Evolutionary conservation across 805 yeast species (phyloP).

Genomic region (Ogataea corticis): DNA sequence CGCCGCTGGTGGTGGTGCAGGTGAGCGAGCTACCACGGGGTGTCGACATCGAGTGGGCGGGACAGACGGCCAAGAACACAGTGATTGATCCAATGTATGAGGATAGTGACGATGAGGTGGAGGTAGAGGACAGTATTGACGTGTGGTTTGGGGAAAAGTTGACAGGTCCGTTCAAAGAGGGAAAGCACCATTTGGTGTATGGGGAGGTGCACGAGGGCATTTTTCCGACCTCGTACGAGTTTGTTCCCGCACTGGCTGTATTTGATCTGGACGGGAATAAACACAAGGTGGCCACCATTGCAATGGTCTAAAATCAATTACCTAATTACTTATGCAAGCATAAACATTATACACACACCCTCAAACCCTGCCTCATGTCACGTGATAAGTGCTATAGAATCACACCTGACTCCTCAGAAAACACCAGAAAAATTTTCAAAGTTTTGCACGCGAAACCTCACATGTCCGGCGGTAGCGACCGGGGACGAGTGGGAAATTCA

Average conservation of each 20-base stretch:
- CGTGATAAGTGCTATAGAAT: conserved; percentile 3
- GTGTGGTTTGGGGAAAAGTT: conserved; percentile 41
- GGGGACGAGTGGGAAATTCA: background rate
- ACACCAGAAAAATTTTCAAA: conserved; percentile 11
- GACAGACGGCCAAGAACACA: conserved; percentile 47
- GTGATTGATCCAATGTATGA: conserved; percentile 38
- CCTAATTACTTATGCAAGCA: background rate
- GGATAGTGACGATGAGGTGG: conserved; percentile 11
- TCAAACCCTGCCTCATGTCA: conserved; percentile 2
- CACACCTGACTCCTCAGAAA: conserved; percentile 13
- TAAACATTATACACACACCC: too few relatives aligned
- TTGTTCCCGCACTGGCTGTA: conserved; percentile 23
- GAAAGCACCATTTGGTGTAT: conserved; percentile 27
- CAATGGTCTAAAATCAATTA: background rate
- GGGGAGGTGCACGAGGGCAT: conserved; percentile 10
- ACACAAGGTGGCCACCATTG: conserved; percentile 17
- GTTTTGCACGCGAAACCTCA: background rate
- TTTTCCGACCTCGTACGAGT: conserved; percentile 22
- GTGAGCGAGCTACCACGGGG: conserved; percentile 61
- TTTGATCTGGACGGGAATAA: conserved; percentile 8
- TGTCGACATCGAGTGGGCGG: conserved; percentile 78
- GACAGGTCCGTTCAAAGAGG: conserved; percentile 23
- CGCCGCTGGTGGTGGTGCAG: conserved; percentile 48
- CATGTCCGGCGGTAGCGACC: background rate
- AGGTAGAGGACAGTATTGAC: background rate